Evolutionary conservation across 139 green algal genomes (phyloP).

Genomic region (Nannochloris sp.): DNA sequence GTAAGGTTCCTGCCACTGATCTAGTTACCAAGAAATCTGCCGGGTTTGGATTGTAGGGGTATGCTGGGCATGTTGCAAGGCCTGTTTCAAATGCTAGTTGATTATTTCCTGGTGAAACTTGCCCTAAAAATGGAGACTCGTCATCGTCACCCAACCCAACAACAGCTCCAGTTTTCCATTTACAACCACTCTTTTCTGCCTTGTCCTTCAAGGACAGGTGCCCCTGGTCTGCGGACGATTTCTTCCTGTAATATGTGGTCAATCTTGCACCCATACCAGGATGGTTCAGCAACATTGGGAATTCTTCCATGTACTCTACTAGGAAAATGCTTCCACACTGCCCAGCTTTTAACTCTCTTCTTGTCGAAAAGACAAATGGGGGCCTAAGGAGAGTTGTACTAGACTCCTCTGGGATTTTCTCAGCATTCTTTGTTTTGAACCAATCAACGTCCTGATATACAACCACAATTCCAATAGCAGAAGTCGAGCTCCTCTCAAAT

Average conservation of each 20-base stretch:
- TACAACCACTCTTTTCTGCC: slow-evolving; percentile 7
- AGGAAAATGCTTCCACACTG: slow-evolving; percentile 56
- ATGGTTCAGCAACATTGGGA: slow-evolving; percentile 54
- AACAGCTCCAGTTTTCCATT: slow-evolving; percentile 41
- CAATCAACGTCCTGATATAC: slow-evolving; percentile 7
- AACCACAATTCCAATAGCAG: slow-evolving; percentile 9
- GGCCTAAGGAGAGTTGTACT: slow-evolving; percentile 11
- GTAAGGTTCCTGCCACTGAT: slow-evolving; percentile 33
- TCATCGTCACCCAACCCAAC: slow-evolving; percentile 45
- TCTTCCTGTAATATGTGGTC: slow-evolving; percentile 63
- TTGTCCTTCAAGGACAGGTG: slow-evolving; percentile 11
- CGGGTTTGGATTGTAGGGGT: slow-evolving; percentile 29
- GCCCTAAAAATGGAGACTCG: slow-evolving; percentile 49
- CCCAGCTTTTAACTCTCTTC: slow-evolving; percentile 38
- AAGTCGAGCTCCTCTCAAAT: not conserved
- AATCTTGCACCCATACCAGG: slow-evolving; percentile 69
- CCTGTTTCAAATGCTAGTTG: slow-evolving; percentile 36
- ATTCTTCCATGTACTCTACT: slow-evolving; percentile 73
- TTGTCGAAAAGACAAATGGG: slow-evolving; percentile 31
- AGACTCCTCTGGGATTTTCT: slow-evolving; percentile 1
- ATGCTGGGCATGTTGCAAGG: slow-evolving; percentile 52
- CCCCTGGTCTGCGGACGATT: slow-evolving; percentile 26
- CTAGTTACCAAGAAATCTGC: slow-evolving; percentile 68
- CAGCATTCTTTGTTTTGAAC: slow-evolving; percentile 6
- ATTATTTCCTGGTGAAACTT: slow-evolving; percentile 26